Base-by-base conservation (phyloP, 2,329 filamentous ascomycete species). In the Scedosporium minutisporum region DNA sequence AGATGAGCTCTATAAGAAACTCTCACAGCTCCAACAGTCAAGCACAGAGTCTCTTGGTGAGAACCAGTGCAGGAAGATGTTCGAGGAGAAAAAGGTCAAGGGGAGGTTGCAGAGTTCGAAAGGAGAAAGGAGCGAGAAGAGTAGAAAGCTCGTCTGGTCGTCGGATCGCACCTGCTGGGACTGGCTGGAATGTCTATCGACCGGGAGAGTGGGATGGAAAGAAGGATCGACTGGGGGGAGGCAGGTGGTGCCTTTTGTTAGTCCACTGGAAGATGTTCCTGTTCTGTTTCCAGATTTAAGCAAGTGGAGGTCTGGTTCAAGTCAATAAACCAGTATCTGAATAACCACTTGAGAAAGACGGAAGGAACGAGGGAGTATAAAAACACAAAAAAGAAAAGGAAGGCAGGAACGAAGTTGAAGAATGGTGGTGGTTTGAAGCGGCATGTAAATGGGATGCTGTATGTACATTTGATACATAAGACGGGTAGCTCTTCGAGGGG, bases 361-460 rank as follows among this genome's bases (percentile, higher is more conserved):
- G 23, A 27, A 29, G 12, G 51, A 23, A 23, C 6, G 23, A 23
- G 23, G 23, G 51, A 23, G 51, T 23, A 25, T 55, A 21, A 58
- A n/a, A 58, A 21, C n/a, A 23, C 29, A 42, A 16, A 6, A 41
- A 42, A 58, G 25, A 38, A 41, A 58, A 4, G 38, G 38, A 38
- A 58, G 57, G 57, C 27, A 58, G 29, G 38, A 27, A 57, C 23
- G 21, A 57, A 25, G 25, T 41, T 38, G 38, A 38, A 58, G 38
- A 58, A 42, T 42, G 23, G 33, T 53, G n/a, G 38, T 41, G 57
- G 57, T 58, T 58, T 38, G 57, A 55, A 55, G 51, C 51, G 51
- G 51, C 51, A 55, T 55, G 51, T 27, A 55, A 55, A 55, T 55
- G 51, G 51, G 44, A 48, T 48, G 18, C 44, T 21, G 51, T 55